These are phyloP conservation scores for Salvia sclarea DNA, from an alignment of 305 asterid genomes.

Conservation along the genomic window DNA sequence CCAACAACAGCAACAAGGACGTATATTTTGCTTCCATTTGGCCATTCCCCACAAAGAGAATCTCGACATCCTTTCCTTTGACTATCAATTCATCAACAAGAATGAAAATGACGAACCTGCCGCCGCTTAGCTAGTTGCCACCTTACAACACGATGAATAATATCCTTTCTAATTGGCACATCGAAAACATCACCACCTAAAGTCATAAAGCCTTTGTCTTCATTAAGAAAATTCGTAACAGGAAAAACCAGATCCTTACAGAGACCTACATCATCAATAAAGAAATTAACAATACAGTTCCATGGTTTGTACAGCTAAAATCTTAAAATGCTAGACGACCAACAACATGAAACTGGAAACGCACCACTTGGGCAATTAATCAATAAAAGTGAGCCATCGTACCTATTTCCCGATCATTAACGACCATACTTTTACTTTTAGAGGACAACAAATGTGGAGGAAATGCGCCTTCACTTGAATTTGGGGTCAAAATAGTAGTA, in stretches of 20 bases:
- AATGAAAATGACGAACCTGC: constrained; percentile 50
- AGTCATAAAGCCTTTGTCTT: constrained; percentile 82
- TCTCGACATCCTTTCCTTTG: background rate
- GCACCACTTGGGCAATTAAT: background rate
- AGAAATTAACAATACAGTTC: constrained; percentile 2
- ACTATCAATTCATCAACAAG: constrained; percentile 20
- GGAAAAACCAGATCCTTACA: constrained; percentile 76
- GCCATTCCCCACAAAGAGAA: background rate
- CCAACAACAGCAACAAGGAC: background rate
- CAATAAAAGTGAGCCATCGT: constrained; percentile 21
- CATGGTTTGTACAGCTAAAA: background rate
- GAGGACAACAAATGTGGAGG: constrained; percentile 58
- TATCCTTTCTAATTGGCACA: constrained; percentile 88
- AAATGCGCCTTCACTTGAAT: constrained; percentile 53
- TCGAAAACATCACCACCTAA: constrained; percentile 93
- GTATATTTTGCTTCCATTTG: background rate
- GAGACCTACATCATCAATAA: constrained; percentile 55
- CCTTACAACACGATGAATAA: constrained; percentile 91
- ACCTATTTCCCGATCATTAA: constrained; percentile 71
- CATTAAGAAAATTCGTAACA: constrained; percentile 71
- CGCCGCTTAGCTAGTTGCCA: constrained; percentile 97
- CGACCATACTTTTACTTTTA: constrained; percentile 33
- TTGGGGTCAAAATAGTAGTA: constrained; percentile 62
- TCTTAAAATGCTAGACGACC: background rate
- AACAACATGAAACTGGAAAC: background rate